Base-by-base conservation (phyloP, 2,329 filamentous ascomycete species). In the Penicillium brevicompactum region DNA sequence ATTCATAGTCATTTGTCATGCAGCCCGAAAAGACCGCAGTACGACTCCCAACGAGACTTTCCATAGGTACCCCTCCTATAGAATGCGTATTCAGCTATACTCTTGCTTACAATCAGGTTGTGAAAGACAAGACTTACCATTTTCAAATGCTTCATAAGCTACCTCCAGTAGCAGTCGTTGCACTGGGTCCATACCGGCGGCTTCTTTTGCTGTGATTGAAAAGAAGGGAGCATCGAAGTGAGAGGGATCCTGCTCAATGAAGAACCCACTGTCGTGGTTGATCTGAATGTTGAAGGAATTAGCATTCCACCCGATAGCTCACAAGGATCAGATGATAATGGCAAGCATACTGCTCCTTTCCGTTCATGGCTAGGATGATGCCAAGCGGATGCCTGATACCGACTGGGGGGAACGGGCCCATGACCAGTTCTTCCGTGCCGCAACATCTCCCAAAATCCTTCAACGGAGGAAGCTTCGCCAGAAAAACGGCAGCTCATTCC, bases 201-300 rank as follows among this genome's bases (percentile, higher is more conserved):
- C 66, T 22, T 69, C 66, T 9, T 62, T 58, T 2, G 59, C 48
- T 1, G 62, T 63, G 14, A 70, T 67, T 21, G 63, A 62, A 50
- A 72, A 71, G 47, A 72, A 72, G 0, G 64, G 50, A 0, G 69
- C 65, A 53, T 73, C 69, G 32, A 72, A 70, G 2, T 18, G 42
- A 10, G 46, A 43, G 2, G 61, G 53, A 46, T 69, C 64, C 37
- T 67, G 57, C 16, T 60, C 47, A 32, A 65, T 31, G 24, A 65
- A 65, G 44, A 60, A 61, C 2, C 62, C 60, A 16, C 56, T 59
- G 13, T 61, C 55, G 37, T 58, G 10, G 9, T 22, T 44, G 21
- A 27, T 44, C 41, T 44, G 22, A 18, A 18, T n/a, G 21, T 22
- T 9, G 2, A 18, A 18, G 18, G 2, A 18, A 18, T 18, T 18